A percentile compares a stretch with the other conserved stretches of the same genome.
These are phyloP conservation scores for Alternaria rosae DNA, from an alignment of 2,329 filamentous ascomycete genomes.

Conservation along the genomic window DNA sequence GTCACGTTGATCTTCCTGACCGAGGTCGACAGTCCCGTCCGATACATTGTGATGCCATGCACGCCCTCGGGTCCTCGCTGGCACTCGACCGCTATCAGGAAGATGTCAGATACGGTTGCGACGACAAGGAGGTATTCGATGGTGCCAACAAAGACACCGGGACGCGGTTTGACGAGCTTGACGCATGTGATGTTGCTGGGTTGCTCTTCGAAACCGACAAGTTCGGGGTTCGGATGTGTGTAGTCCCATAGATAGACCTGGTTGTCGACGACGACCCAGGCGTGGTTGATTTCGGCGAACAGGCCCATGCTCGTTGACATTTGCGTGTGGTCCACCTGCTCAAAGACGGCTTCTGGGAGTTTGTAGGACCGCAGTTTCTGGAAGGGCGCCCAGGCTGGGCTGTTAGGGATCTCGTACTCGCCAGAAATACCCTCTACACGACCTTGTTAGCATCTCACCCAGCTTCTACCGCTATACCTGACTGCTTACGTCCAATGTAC, in stretches of 20 bases:
- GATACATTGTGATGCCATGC: conserved; percentile 79
- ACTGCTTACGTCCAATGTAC: conserved; percentile 80
- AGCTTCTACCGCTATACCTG: neutral
- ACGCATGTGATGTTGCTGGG: conserved; percentile 89
- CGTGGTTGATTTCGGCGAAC: conserved; percentile 93
- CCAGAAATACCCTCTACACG: conserved; percentile 81
- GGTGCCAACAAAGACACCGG: conserved; percentile 83
- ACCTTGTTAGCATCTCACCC: conserved; percentile 37
- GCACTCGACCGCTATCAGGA: conserved; percentile 81
- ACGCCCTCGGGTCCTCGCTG: conserved; percentile 71
- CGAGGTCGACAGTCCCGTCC: conserved; percentile 83
- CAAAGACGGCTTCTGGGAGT: conserved; percentile 90
- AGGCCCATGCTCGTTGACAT: conserved; percentile 93
- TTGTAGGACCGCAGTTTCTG: conserved; percentile 85
- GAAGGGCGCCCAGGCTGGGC: conserved; percentile 83
- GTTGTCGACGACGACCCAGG: conserved; percentile 96
- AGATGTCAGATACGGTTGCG: conserved; percentile 83
- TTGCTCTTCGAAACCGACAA: conserved; percentile 92
- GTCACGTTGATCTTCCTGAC: conserved; percentile 79
- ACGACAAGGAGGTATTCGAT: conserved; percentile 91
- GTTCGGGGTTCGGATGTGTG: conserved; percentile 86
- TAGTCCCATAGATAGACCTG: conserved; percentile 98
- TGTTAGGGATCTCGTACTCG: conserved; percentile 81
- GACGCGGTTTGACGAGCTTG: conserved; percentile 82
- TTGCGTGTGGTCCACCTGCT: conserved; percentile 87